Evolutionary conservation across 768 basidiomycete genomes (phyloP).

Genomic region (Psilocybe azurescens): DNA sequence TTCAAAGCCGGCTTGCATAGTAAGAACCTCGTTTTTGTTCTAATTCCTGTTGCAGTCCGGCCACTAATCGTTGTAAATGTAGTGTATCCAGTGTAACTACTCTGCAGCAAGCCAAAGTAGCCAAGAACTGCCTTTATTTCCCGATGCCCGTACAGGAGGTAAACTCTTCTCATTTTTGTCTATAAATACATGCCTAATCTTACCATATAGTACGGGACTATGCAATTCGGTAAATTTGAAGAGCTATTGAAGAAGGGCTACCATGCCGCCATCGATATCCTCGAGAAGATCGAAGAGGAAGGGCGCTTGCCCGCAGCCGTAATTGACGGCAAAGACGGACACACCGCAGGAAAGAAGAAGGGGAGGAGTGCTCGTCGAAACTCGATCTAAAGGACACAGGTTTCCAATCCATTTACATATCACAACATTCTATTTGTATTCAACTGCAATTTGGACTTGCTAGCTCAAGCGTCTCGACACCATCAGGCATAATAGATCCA

Average conservation of each 20-base stretch:
- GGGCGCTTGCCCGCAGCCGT: slow-evolving; percentile 80
- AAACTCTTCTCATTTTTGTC: slow-evolving; percentile 20
- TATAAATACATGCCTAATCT: background rate
- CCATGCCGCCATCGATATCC: slow-evolving; percentile 66
- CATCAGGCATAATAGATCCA: background rate
- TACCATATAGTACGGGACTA: slow-evolving; percentile 75
- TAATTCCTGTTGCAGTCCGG: too few relatives aligned
- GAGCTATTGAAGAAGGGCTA: slow-evolving; percentile 89
- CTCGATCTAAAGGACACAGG: slow-evolving; percentile 50
- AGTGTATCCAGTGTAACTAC: slow-evolving; percentile 97
- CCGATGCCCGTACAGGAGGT: slow-evolving; percentile 95
- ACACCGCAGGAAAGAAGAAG: slow-evolving; percentile 59
- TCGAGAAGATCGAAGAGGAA: slow-evolving; percentile 83
- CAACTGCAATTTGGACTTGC: slow-evolving; percentile 1
- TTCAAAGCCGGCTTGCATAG: slow-evolving; percentile 95
- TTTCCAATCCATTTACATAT: slow-evolving; percentile 4
- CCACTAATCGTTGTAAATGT: slow-evolving; percentile 4
- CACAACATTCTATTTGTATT: background rate
- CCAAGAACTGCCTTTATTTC: slow-evolving; percentile 89
- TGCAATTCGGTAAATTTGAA: slow-evolving; percentile 89
- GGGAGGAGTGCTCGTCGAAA: slow-evolving; percentile 82
- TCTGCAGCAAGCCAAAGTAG: slow-evolving; percentile 90
- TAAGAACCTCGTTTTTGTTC: too few relatives aligned
- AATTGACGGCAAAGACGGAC: slow-evolving; percentile 61
- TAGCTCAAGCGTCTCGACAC: too few relatives aligned